These are phyloP conservation scores for Isabelozyma gotoi DNA, from an alignment of 805 yeast species.

Conservation along the genomic window DNA sequence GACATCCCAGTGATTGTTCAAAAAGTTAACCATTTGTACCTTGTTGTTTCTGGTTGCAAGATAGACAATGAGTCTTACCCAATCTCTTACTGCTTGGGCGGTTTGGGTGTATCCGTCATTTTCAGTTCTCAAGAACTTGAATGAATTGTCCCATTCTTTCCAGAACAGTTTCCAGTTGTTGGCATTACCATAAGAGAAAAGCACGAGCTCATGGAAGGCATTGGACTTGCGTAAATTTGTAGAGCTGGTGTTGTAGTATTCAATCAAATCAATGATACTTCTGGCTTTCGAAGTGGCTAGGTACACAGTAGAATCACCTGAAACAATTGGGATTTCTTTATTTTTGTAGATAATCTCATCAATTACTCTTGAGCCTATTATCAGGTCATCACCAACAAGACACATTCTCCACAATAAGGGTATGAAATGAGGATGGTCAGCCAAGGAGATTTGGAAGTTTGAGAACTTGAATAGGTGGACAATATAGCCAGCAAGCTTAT, in stretches of 20 bases:
- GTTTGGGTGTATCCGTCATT: slow-evolving; percentile 3
- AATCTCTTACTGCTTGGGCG: slow-evolving; percentile 9
- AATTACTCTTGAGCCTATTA: slow-evolving; percentile 23
- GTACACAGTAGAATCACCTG: slow-evolving; percentile 6
- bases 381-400: slow-evolving; percentile 10
- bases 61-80: slow-evolving; percentile 36
- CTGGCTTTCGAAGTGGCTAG: slow-evolving; percentile 30
- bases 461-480: slow-evolving; percentile 25
- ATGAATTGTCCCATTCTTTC: slow-evolving; percentile 33
- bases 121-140: slow-evolving; percentile 8
- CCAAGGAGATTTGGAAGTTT: slow-evolving; percentile 19
- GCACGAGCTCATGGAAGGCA: slow-evolving; percentile 28
- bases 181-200: slow-evolving; percentile 38
- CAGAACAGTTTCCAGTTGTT: slow-evolving; percentile 39
- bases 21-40: slow-evolving; percentile 25
- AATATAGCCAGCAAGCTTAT: slow-evolving; percentile 28
- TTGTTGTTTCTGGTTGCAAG: slow-evolving; percentile 26
- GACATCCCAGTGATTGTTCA: slow-evolving; percentile 29
- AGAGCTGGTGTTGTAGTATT: slow-evolving; percentile 14
- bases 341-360: slow-evolving; percentile 22
- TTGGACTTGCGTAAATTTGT: slow-evolving; percentile 1
- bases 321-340: slow-evolving; percentile 3
- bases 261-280: slow-evolving; percentile 26
- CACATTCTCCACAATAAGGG: slow-evolving; percentile 37
- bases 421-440: slow-evolving; percentile 24